These are phyloP conservation scores for Simplicillium sp. DNA, from an alignment of 2,329 filamentous ascomycete genomes.

Conservation along the genomic window DNA sequence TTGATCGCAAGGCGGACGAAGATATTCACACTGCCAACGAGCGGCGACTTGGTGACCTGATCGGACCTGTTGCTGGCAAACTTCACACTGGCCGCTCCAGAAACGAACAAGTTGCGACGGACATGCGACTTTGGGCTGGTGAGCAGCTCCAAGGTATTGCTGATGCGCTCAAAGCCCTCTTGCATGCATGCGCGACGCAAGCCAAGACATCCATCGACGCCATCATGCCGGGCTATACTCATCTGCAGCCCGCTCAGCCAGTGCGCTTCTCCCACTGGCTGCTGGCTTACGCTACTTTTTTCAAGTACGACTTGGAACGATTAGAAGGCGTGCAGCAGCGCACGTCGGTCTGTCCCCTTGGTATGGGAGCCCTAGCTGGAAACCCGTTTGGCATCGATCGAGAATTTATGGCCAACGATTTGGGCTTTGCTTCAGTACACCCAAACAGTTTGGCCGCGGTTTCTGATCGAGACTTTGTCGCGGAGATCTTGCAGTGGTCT, in stretches of 20 bases:
- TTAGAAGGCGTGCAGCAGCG: conserved; percentile 56
- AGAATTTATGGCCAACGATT: conserved; percentile 47
- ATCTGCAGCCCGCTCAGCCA: conserved; percentile 63
- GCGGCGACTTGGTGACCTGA: conserved; percentile 54
- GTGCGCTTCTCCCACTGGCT: conserved; percentile 71
- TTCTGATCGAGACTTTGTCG: too few species aligned
- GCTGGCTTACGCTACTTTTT: conserved; percentile 56
- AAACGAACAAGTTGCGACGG: conserved; percentile 67
- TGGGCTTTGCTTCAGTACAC: too few species aligned
- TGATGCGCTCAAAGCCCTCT: background rate
- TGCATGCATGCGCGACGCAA: conserved; percentile 39
- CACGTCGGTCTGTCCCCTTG: conserved; percentile 57
- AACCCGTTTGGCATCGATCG: conserved; percentile 69
- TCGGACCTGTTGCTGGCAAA: conserved; percentile 65
- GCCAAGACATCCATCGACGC: conserved; percentile 50
- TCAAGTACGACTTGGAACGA: conserved; percentile 58
- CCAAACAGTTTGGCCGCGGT: too few species aligned
- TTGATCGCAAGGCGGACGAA: conserved; percentile 34
- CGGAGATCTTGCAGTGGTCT: too few species aligned
- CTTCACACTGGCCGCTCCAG: conserved; percentile 61
- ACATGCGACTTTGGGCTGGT: conserved; percentile 64
- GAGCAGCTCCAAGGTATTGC: conserved; percentile 46
- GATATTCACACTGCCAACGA: conserved; percentile 47
- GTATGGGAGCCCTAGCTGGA: conserved; percentile 63
- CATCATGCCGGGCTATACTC: conserved; percentile 70